phyloP scores from a whole-genome alignment of 2,329 filamentous ascomycete genomes.

The Alternaria gansuensis region DNA sequence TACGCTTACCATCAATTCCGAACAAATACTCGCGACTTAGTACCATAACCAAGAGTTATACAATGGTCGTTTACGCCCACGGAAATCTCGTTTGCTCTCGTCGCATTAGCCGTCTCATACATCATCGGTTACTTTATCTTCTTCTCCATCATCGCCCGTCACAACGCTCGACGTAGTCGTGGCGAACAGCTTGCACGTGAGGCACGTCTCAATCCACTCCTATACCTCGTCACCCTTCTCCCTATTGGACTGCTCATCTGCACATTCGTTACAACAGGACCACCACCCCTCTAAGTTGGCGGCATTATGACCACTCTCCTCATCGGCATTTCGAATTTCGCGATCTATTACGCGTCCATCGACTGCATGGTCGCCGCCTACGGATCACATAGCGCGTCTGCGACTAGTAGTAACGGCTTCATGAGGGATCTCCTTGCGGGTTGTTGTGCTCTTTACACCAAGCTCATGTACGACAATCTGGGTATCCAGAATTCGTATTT shows the following conservation, averaged over 20 bases:
- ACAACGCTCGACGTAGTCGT: conserved; percentile 57
- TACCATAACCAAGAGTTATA: neutral
- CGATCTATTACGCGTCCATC: conserved; percentile 78
- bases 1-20: neutral
- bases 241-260: conserved; percentile 75
- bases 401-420: conserved; percentile 80
- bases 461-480: conserved; percentile 49
- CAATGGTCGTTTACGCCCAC: conserved; percentile 70
- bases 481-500: conserved; percentile 33
- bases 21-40: neutral
- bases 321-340: conserved; percentile 74
- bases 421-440: conserved; percentile 76
- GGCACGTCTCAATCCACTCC: conserved; percentile 69
- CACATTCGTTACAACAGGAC: conserved; percentile 65
- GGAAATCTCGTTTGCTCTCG: conserved; percentile 64
- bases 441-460: conserved; percentile 66
- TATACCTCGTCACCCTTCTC: conserved; percentile 67
- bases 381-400: conserved; percentile 72
- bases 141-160: conserved; percentile 58
- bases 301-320: conserved; percentile 55
- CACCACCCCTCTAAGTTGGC: conserved; percentile 71
- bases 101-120: conserved; percentile 58
- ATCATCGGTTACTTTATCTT: conserved; percentile 69
- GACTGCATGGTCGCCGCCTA: conserved; percentile 81
- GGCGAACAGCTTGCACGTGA: conserved; percentile 66